phyloP scores from a whole-genome alignment of 768 basidiomycete species.

The Neoboletus magnificus region DNA sequence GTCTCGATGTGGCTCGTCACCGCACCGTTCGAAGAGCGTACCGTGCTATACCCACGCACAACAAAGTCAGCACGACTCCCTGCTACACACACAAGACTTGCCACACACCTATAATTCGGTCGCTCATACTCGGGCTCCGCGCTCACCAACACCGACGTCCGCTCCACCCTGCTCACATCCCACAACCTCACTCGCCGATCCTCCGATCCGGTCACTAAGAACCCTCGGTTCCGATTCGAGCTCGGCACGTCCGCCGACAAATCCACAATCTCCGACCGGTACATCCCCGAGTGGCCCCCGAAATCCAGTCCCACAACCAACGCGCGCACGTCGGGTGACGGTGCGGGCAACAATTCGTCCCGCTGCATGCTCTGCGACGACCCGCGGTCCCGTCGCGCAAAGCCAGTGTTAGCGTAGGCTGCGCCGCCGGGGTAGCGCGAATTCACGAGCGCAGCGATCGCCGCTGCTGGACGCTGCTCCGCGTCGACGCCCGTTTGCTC shows the following conservation, averaged over 20 bases:
- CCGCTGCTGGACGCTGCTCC: conserved; percentile 62
- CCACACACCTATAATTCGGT: conserved; percentile 66
- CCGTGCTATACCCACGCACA: conserved; percentile 22
- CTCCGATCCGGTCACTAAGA: conserved; percentile 84
- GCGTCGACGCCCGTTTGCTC: conserved; percentile 52
- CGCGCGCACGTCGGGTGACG: conserved; percentile 66
- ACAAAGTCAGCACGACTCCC: not conserved
- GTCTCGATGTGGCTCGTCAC: conserved; percentile 60
- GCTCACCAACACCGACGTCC: conserved; percentile 78
- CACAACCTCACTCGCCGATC: conserved; percentile 85
- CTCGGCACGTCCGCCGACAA: conserved; percentile 37
- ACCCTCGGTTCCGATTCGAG: conserved; percentile 55
- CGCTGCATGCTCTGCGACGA: conserved; percentile 34
- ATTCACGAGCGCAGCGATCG: conserved; percentile 79
- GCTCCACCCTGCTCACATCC: conserved; percentile 74
- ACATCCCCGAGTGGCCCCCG: conserved; percentile 58
- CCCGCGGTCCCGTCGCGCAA: conserved; percentile 26
- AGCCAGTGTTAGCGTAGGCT: conserved; percentile 20
- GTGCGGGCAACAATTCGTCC: conserved; percentile 39
- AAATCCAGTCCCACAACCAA: conserved; percentile 74
- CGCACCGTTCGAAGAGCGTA: conserved; percentile 37
- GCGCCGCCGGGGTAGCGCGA: conserved; percentile 47
- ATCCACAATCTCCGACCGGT: conserved; percentile 51
- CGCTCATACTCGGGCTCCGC: conserved; percentile 71
- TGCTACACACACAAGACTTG: not conserved